phyloP scores from a whole-genome alignment of 2,329 filamentous ascomycete genomes.

The Aspergillus sp. region DNA sequence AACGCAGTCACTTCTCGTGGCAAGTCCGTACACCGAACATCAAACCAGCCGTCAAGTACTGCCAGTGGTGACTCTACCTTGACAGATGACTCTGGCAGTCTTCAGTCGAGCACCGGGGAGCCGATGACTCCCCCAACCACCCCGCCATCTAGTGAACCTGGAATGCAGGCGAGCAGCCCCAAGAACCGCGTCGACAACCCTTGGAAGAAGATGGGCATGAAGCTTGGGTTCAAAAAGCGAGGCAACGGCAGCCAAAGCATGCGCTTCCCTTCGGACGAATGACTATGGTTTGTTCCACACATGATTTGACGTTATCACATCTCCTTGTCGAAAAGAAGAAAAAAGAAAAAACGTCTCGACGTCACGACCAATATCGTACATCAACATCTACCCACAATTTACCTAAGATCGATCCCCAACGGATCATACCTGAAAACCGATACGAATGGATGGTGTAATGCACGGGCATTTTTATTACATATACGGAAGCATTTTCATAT shows the following conservation, averaged over 20 bases:
- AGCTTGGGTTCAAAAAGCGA: constrained; percentile 46
- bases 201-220: constrained; percentile 56
- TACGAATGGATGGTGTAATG: constrained; percentile 25
- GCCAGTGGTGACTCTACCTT: constrained; percentile 40
- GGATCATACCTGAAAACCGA: constrained; percentile 14
- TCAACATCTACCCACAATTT: constrained; percentile 14
- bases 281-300: constrained; percentile 4
- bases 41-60: constrained; percentile 35
- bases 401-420: constrained; percentile 7
- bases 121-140: constrained; percentile 54
- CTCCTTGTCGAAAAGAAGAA: no score
- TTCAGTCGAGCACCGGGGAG: constrained; percentile 42
- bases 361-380: constrained; percentile 19
- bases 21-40: constrained; percentile 36
- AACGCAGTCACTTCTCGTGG: constrained; percentile 32
- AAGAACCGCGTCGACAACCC: constrained; percentile 47
- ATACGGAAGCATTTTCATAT: constrained; percentile 20
- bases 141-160: constrained; percentile 47
- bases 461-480: constrained; percentile 19
- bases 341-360: neutral
- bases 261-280: constrained; percentile 27
- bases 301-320: neutral
- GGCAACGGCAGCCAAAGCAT: constrained; percentile 26
- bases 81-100: constrained; percentile 48
- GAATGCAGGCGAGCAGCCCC: constrained; percentile 34